These are phyloP conservation scores for Suhomyces bokatorum DNA, from an alignment of 1,139 yeast species.

Conservation along the genomic window DNA sequence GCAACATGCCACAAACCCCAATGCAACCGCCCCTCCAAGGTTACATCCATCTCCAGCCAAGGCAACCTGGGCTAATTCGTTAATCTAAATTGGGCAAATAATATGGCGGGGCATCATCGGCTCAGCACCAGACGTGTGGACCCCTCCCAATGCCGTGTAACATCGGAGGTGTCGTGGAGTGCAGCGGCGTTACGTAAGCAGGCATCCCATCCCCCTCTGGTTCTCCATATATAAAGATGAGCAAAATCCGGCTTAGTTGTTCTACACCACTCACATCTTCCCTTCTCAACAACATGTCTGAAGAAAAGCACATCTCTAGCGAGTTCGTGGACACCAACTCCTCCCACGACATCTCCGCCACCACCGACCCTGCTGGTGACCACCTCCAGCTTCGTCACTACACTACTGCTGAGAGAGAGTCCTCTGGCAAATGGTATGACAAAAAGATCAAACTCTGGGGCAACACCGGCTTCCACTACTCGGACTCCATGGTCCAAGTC, in stretches of 20 bases:
- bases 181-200: constrained; percentile 7
- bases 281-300: constrained; percentile 4
- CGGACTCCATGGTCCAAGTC: constrained; percentile 46
- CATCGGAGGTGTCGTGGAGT: constrained; percentile 2
- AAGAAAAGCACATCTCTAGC: constrained; percentile 12
- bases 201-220: neutral
- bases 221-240: too few relatives aligned
- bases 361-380: constrained; percentile 9
- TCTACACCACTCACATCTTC: neutral
- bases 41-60: constrained; percentile 1
- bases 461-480: constrained; percentile 35
- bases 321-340: constrained; percentile 14
- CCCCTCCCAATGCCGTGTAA: constrained; percentile 13
- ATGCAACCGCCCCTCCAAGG: constrained; percentile 3
- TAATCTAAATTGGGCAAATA: constrained; percentile 1
- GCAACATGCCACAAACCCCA: constrained; percentile 6
- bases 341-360: constrained; percentile 6
- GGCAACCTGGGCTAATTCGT: constrained; percentile 4
- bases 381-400: constrained; percentile 30
- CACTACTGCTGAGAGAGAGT: constrained; percentile 29
- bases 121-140: constrained; percentile 3
- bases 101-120: constrained; percentile 3
- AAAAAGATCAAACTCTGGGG: constrained; percentile 18
- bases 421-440: constrained; percentile 46
- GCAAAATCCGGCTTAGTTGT: too few relatives aligned